Percentiles rank a stretch among this genome's conserved stretches.
Conservation (phyloP, 495 filamentous ascomycete species). For the Zalerion maritima region DNA sequence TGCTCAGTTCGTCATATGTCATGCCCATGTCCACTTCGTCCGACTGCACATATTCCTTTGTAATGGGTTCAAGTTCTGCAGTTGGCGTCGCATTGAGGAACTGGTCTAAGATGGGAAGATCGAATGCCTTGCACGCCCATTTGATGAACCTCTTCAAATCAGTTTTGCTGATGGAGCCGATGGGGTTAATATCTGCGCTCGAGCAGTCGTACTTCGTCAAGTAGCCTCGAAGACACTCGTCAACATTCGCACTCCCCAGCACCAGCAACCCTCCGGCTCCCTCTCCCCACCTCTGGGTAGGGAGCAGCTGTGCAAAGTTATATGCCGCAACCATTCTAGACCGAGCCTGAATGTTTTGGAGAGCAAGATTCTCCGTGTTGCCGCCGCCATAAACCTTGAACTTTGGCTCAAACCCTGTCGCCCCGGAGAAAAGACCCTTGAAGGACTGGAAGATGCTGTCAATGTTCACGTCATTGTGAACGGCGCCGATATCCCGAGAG, state of each 20-base stretch:
- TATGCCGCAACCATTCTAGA: conserved; percentile 72
- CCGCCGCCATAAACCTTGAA: conserved; percentile 59
- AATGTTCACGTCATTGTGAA: conserved; percentile 66
- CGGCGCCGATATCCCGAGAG: conserved; percentile 51
- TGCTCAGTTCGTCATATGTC: conserved; percentile 36
- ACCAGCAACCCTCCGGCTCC: too few relatives aligned
- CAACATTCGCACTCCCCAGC: conserved; percentile 36
- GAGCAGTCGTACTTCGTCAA: conserved; percentile 56
- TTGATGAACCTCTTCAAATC: conserved; percentile 69
- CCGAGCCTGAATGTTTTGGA: conserved; percentile 76
- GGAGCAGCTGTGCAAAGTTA: conserved; percentile 53
- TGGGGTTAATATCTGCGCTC: conserved; percentile 51
- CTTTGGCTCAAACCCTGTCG: conserved; percentile 27
- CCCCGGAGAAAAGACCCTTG: conserved; percentile 17
- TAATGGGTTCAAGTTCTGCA: conserved; percentile 74
- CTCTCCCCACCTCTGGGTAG: too few relatives aligned
- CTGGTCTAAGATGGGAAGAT: conserved; percentile 54
- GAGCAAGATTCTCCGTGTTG: conserved; percentile 39
- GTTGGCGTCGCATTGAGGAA: conserved; percentile 69
- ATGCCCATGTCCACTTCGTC: conserved; percentile 43
- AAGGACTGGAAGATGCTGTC: conserved; percentile 40
- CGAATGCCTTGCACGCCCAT: conserved; percentile 46
- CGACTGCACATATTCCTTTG: conserved; percentile 45
- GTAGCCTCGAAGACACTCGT: conserved; percentile 50
- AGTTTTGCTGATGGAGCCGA: conserved; percentile 55